A percentile compares a stretch with the other conserved stretches of the same genome.
These are phyloP conservation scores for Kuraishia piskuri DNA, from an alignment of 805 yeast species.

Conservation along the genomic window DNA sequence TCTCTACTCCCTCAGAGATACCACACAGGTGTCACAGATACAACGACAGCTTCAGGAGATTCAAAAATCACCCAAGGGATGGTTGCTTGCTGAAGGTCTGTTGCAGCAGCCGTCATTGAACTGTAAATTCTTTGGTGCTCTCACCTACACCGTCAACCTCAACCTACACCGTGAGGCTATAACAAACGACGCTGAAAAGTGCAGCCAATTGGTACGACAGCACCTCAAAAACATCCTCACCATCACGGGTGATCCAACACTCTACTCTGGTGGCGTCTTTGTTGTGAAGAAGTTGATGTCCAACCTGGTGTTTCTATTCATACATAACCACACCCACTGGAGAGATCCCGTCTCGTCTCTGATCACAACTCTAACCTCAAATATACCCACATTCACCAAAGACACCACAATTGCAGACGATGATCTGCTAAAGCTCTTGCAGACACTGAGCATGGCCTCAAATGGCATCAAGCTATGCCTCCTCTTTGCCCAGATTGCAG, in stretches of 20 bases:
- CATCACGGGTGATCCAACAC: background rate
- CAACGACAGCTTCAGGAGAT: slow-evolving; percentile 50
- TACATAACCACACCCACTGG: slow-evolving; percentile 30
- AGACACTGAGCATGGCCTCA: slow-evolving; percentile 2
- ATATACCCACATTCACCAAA: background rate
- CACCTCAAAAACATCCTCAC: background rate
- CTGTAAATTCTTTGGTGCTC: slow-evolving; percentile 72
- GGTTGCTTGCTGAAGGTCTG: slow-evolving; percentile 46
- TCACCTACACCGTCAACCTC: slow-evolving; percentile 62
- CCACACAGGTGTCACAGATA: slow-evolving; percentile 27
- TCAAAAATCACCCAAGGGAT: slow-evolving; percentile 51
- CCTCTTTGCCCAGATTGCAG: slow-evolving; percentile 34
- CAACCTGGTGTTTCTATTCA: slow-evolving; percentile 40
- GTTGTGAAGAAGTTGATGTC: slow-evolving; percentile 54
- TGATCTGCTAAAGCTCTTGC: background rate
- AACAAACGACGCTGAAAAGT: background rate
- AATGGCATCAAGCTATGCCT: slow-evolving; percentile 12
- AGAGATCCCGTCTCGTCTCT: slow-evolving; percentile 27
- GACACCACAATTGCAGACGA: background rate
- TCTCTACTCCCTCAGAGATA: slow-evolving; percentile 32
- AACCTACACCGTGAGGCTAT: slow-evolving; percentile 19
- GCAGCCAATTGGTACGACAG: background rate
- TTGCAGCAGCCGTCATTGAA: slow-evolving; percentile 31
- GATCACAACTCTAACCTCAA: slow-evolving; percentile 7
- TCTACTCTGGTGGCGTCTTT: slow-evolving; percentile 20